Base-by-base conservation (phyloP, 257 asterid species). In the Fraxinus americana region DNA sequence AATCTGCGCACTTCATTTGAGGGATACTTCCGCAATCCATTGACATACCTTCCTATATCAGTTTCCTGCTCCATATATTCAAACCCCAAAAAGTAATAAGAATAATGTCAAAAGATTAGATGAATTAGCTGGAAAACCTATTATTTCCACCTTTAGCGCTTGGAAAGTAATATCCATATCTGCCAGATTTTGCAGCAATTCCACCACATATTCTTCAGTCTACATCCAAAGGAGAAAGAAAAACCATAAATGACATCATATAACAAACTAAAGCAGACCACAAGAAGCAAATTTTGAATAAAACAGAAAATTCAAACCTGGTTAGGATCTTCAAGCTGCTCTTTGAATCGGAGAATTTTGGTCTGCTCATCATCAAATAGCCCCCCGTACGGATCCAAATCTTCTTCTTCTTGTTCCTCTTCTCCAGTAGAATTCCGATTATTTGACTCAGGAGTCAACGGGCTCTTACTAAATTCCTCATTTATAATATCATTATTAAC, bases 31-130 rank as follows among this genome's bases (percentile, higher is more conserved):
- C 98, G 85, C 85, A 90, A 79, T 85, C 88, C 88, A 78, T 90
- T 96, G 87, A 96, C 99, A 82, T 89, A 83, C 79, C 97, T 90
- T 70, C 99, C 98, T 29, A 96, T 92, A 85, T 96, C 97, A 35
- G 97, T 92, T 32, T 90, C 97, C 99, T 93, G 74, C 81, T 80
- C 66, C 73, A 74, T 6, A 67, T 45, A 25, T 63, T 61, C 48
- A 41, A 77, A 52, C 77, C 19, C 81, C 68, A 52, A 11, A 17
- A 57, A n/a, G 29, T 32, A 19, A 2, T 7, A 19, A 8, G 2
- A 63, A n/a, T 25, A 21, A 80, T 1, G 30, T 5, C 74, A 73
- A 43, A 27, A 14, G 52, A 27, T n/a, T 1, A 14, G 16, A 35
- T 67, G 25, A 34, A 30, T 72, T n/a, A 45, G 23, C 29, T 10